Base-by-base conservation (phyloP, 1,284 basidiomycete species). In the Cutaneotrichosporon curvatum region DNA sequence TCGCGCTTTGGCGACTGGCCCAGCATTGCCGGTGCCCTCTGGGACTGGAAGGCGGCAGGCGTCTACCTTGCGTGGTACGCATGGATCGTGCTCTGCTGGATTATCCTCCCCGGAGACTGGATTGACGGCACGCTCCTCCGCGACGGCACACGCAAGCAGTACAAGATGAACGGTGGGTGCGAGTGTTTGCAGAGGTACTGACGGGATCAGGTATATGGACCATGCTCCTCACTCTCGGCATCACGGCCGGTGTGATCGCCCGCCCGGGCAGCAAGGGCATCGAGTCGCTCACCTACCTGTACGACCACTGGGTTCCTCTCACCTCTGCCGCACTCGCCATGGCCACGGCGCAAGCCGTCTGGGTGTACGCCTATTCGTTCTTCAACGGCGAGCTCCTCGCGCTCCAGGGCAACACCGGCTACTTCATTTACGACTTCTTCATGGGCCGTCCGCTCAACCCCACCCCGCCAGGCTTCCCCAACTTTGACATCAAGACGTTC, bases 401-500 rank as follows among this genome's bases (percentile, higher is more conserved):
- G 0, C 76, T 89, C 15, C 92, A 90, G 37, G 94, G 94, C 22
- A 98, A 98, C 76, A 81, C 82, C 22, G 87, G 88, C 25, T 87
- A 87, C 67, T 70, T 78, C 45, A 80, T 96, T 53, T 97, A 95
- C 70, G 92, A 99, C 69, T 98, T 89, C 77, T 98, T 83, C 75
- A 92, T 98, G 58, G 95, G 95, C 22, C 85, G 95, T 45, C 87
- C 92, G 63, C 76, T 98, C 43, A 98, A 98, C 73, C 94, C 95
- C 0, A 81, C 82, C 2, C 53, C 63, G 40, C 68, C 71, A 20
- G 57, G 59, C 18, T 59, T 65, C 36, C 70, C 76, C 25, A 81
- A 78, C 12, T 86, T 97, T 51, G 95, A 98, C 67, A 79, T 98
- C 79, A 99, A 99, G 72, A 86, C 85, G 0, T 98, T 98, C 80